Conservation (phyloP, 352 stramenopile species). For the Globisporangium nodosum region DNA sequence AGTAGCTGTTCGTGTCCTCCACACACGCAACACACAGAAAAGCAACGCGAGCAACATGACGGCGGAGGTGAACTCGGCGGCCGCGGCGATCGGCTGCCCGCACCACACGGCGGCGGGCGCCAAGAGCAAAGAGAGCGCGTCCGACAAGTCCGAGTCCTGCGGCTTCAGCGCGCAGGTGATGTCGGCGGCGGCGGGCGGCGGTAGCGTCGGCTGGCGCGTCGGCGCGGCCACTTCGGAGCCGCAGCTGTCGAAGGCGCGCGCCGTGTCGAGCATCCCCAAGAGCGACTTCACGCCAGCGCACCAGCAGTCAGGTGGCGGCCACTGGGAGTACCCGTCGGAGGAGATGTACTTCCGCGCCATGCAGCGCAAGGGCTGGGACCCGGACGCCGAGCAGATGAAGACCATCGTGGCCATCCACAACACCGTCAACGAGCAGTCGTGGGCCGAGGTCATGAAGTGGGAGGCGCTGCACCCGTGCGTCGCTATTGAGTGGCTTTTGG, state of each 20-base stretch:
- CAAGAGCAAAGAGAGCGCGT: slow-evolving; percentile 1
- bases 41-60: slow-evolving; percentile 39
- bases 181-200: slow-evolving; percentile 35
- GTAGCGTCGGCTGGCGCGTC: slow-evolving; percentile 27
- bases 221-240: slow-evolving; percentile 15
- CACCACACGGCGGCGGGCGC: slow-evolving; percentile 19
- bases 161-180: slow-evolving; percentile 66
- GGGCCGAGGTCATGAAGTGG: slow-evolving; percentile 91
- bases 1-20: neutral
- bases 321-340: slow-evolving; percentile 97
- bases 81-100: slow-evolving; percentile 42
- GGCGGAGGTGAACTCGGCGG: slow-evolving; percentile 58
- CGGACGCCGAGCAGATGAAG: slow-evolving; percentile 89
- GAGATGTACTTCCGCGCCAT: slow-evolving; percentile 98
- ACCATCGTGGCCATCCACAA: slow-evolving; percentile 97
- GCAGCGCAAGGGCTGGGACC: slow-evolving; percentile 94
- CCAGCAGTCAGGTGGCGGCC: slow-evolving; percentile 38
- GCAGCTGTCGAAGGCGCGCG: slow-evolving; percentile 79
- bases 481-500: slow-evolving; percentile 2
- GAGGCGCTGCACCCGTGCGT: slow-evolving; percentile 69
- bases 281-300: slow-evolving; percentile 69
- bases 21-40: neutral
- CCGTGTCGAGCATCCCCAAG: slow-evolving; percentile 94
- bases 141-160: slow-evolving; percentile 12
- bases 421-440: slow-evolving; percentile 96